Conservation (phyloP, 495 filamentous ascomycete species). For the Podospora australis region DNA sequence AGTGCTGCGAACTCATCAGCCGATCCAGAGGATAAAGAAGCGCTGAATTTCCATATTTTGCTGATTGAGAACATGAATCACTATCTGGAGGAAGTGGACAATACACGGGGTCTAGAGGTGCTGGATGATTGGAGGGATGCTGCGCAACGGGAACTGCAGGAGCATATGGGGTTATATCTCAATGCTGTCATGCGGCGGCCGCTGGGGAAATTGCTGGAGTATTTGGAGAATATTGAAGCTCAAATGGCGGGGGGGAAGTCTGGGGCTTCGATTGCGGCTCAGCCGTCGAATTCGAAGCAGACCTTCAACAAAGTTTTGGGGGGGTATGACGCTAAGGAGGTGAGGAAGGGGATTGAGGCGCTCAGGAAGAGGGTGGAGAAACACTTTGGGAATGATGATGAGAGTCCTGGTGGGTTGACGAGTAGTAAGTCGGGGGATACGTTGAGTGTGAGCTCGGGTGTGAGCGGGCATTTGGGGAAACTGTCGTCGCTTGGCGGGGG, state of each 20-base stretch:
- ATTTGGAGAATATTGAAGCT: constrained; percentile 74
- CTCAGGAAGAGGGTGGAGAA: constrained; percentile 89
- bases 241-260: constrained; percentile 49
- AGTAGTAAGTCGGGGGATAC: not conserved
- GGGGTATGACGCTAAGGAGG: constrained; percentile 72
- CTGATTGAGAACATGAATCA: constrained; percentile 99
- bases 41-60: constrained; percentile 91
- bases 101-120: constrained; percentile 59
- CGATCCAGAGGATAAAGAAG: constrained; percentile 85
- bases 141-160: constrained; percentile 71
- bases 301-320: constrained; percentile 80
- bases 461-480: not conserved
- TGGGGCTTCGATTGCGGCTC: constrained; percentile 51
- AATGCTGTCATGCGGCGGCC: constrained; percentile 82
- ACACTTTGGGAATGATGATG: constrained; percentile 86
- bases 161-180: constrained; percentile 83
- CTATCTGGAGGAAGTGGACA: constrained; percentile 82
- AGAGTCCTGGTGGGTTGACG: constrained; percentile 34
- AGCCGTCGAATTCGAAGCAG: constrained; percentile 69
- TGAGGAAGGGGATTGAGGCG: constrained; percentile 76
- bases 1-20: constrained; percentile 23
- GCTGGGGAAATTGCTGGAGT: constrained; percentile 83
- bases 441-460: constrained; percentile 1
- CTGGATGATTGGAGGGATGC: constrained; percentile 73
- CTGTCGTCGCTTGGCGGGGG: not conserved